Conservation (phyloP, 139 green algal species). For the Picochlorum costavermella region DNA sequence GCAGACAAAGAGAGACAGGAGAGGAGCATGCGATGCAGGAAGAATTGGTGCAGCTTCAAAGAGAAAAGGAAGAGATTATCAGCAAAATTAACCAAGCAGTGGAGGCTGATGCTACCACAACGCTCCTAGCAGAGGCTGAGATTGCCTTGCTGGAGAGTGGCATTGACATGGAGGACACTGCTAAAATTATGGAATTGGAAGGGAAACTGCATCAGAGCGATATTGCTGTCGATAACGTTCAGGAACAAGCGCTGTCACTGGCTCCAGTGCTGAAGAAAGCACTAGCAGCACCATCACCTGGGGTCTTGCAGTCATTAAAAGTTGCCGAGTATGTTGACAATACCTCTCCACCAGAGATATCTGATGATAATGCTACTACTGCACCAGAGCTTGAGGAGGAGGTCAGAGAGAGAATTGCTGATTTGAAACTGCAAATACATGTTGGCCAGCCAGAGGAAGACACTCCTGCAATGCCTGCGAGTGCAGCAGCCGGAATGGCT, state of each 20-base stretch:
- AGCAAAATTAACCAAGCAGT: conserved; percentile 2
- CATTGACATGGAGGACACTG: not conserved
- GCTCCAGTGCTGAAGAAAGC: not conserved
- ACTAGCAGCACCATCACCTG: too few relatives aligned
- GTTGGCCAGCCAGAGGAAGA: not conserved
- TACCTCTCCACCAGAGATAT: too few relatives aligned
- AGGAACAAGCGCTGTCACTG: too few relatives aligned
- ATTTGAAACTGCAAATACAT: not conserved
- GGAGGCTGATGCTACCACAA: not conserved
- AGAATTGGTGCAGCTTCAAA: conserved; percentile 20
- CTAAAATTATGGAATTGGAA: not conserved
- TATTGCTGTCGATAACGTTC: not conserved
- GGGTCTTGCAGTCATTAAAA: too few relatives aligned
- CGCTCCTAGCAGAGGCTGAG: not conserved
- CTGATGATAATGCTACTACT: too few relatives aligned
- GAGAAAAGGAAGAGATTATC: conserved; percentile 26
- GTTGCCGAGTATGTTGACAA: too few relatives aligned
- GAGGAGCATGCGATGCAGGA: not conserved
- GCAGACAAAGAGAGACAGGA: not conserved
- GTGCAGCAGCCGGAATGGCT: not conserved
- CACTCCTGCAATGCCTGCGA: not conserved
- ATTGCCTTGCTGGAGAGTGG: conserved; percentile 5
- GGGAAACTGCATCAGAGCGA: not conserved
- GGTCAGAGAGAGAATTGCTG: not conserved
- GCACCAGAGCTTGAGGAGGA: not conserved